These are phyloP conservation scores for Cytospora chrysosperma DNA, from an alignment of 2,329 filamentous ascomycete genomes.

Conservation along the genomic window DNA sequence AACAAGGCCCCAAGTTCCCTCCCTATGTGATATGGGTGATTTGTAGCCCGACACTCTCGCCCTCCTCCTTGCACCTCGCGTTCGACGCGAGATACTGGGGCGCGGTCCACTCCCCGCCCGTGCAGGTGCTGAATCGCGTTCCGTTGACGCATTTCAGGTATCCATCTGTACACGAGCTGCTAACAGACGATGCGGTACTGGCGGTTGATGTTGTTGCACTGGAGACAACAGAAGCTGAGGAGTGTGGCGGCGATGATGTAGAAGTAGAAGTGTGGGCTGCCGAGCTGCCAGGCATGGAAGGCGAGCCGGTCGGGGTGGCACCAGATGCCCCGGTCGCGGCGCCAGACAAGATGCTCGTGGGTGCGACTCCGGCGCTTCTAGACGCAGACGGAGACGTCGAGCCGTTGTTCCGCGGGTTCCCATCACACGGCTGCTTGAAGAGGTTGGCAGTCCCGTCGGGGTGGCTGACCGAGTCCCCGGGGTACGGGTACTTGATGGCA, in stretches of 20 bases:
- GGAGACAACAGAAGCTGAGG: background rate
- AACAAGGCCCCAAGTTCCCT: background rate
- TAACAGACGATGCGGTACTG: background rate
- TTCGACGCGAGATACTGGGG: conserved; percentile 13
- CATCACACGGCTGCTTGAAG: conserved; percentile 33
- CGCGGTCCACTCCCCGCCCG: conserved; percentile 16
- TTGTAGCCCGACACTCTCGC: conserved; percentile 9
- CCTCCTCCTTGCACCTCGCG: conserved; percentile 13
- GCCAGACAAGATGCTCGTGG: no score
- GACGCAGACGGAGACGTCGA: background rate
- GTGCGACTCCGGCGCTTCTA: background rate
- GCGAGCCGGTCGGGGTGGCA: background rate
- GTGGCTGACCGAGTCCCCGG: conserved; percentile 55
- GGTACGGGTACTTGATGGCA: conserved; percentile 59
- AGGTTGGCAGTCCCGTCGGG: conserved; percentile 35
- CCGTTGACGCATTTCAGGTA: conserved; percentile 17
- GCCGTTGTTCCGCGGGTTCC: conserved; percentile 29
- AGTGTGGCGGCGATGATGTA: background rate
- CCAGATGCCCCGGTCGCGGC: no score
- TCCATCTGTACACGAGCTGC: conserved; percentile 14
- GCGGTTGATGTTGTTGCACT: background rate
- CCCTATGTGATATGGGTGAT: conserved; percentile 1
- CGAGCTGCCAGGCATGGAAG: background rate
- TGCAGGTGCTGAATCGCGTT: conserved; percentile 18
- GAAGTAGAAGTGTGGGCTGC: background rate